Base-by-base conservation (phyloP, 2,329 filamentous ascomycete genomes). In the Fusarium tjaetaba region DNA sequence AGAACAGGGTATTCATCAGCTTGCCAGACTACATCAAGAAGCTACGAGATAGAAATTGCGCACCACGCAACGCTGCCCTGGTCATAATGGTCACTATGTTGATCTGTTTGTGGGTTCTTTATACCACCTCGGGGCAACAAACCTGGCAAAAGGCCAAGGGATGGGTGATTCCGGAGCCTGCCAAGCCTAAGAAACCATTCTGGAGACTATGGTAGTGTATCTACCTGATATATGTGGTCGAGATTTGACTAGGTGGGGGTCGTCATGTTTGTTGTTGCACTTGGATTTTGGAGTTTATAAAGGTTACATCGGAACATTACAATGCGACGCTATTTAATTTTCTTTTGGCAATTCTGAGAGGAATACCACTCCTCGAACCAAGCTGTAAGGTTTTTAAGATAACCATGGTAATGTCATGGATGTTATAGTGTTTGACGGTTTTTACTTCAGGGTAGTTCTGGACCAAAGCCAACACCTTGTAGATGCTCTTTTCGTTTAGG, bases 11-110 rank as follows among this genome's bases (percentile, higher is more conserved):
- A 13, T 73, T 76, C 26, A 48, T 73, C 5, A 72, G 67, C 24
- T 57, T 80, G 13, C n/a, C 68, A 5, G 64, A 74, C 15, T 72
- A 80, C 46, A 71, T 79, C 36, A 53, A 59, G 39, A 62, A 49
- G 18, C 57, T 79, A 20, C 68, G 68, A 24, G 61, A 70, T 41
- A 55, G 45, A 11, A 70, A 64, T n/a, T 59, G 58, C 8, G 46
- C 48, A 9, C 76, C 77, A 59, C 61, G 42, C 7, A 59, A 61
- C 28, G 24, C 57, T 32, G 65, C 74, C 10, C 30, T 73, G 24
- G 34, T 39, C 38, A 61, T 76, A 53, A 63, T 79, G 65, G 11
- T 68, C 1, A 16, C 72, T 24, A 36, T 39, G 11, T 34, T 61
- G 15, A 14, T 61, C 32, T 61, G 32, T 18, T 9, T 69, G 39